Conservation (phyloP, 2,329 filamentous ascomycete genomes). For the Sporothrix inflata region DNA sequence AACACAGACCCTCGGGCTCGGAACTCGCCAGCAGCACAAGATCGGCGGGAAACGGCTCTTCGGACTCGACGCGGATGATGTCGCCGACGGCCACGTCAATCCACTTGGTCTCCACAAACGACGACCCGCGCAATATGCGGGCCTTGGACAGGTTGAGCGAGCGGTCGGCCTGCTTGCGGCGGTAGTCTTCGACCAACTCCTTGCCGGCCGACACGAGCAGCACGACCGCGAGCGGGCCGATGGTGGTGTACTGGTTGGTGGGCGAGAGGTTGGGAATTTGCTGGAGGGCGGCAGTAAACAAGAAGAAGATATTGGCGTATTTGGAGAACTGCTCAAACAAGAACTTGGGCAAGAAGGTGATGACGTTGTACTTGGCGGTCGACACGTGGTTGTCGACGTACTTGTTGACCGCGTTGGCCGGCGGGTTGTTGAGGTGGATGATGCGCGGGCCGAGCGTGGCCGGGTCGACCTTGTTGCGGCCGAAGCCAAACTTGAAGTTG, state of each 20-base stretch:
- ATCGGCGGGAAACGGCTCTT: slow-evolving; percentile 93
- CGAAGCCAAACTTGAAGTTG: slow-evolving; percentile 92
- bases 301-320: slow-evolving; percentile 98
- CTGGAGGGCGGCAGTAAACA: slow-evolving; percentile 92
- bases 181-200: slow-evolving; percentile 90
- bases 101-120: slow-evolving; percentile 88
- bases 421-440: slow-evolving; percentile 95
- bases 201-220: slow-evolving; percentile 94
- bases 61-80: slow-evolving; percentile 88
- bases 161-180: slow-evolving; percentile 83
- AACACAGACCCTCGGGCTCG: slow-evolving; percentile 95
- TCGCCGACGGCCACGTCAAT: slow-evolving; percentile 92
- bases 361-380: slow-evolving; percentile 93
- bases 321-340: slow-evolving; percentile 98
- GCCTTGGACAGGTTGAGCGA: slow-evolving; percentile 87
- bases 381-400: slow-evolving; percentile 97
- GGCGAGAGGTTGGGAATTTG: slow-evolving; percentile 95
- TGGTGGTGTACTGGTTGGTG: slow-evolving; percentile 94
- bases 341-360: slow-evolving; percentile 95
- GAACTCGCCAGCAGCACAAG: slow-evolving; percentile 90
- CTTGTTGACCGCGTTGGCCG: slow-evolving; percentile 85
- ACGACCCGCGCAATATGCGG: slow-evolving; percentile 78
- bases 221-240: slow-evolving; percentile 88
- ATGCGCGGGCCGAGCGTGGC: slow-evolving; percentile 88
- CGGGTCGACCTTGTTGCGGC: slow-evolving; percentile 80